These are phyloP conservation scores for Penicillium parvum DNA, from an alignment of 495 filamentous ascomycete genomes.

Conservation along the genomic window DNA sequence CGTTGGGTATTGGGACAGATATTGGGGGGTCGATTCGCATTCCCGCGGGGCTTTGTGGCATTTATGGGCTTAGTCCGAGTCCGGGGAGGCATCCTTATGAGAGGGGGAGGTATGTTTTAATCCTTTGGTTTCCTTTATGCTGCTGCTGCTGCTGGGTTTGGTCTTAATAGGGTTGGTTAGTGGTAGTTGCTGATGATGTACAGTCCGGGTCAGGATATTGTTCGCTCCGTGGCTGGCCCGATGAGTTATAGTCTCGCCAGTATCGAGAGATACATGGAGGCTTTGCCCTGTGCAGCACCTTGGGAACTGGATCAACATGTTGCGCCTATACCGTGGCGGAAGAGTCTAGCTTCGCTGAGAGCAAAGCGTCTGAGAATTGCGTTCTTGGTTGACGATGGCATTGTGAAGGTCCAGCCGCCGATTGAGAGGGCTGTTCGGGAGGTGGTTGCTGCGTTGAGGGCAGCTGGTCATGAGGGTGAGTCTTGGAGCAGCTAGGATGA, in stretches of 20 bases:
- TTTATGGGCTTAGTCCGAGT: slow-evolving; percentile 64
- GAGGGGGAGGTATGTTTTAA: slow-evolving; percentile 35
- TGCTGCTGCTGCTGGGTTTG: neutral
- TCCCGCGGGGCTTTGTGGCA: slow-evolving; percentile 59
- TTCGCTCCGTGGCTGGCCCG: slow-evolving; percentile 30
- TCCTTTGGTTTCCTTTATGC: neutral
- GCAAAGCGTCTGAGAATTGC: slow-evolving; percentile 43
- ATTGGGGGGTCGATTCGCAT: slow-evolving; percentile 63
- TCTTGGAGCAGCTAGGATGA: too few relatives aligned
- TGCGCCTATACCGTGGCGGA: slow-evolving; percentile 43
- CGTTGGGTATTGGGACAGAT: slow-evolving; percentile 65
- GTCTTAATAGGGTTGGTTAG: neutral
- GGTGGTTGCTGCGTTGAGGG: slow-evolving; percentile 37
- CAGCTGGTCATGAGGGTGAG: slow-evolving; percentile 42
- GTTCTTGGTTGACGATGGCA: slow-evolving; percentile 50
- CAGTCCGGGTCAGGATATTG: slow-evolving; percentile 29
- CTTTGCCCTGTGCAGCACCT: slow-evolving; percentile 18
- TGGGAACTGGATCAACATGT: slow-evolving; percentile 34
- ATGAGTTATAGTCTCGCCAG: slow-evolving; percentile 23
- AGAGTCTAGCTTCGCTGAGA: slow-evolving; percentile 20
- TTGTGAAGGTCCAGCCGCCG: slow-evolving; percentile 54
- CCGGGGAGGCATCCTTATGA: slow-evolving; percentile 52
- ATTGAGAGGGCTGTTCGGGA: slow-evolving; percentile 41
- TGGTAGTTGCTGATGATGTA: neutral
- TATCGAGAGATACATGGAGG: slow-evolving; percentile 32